Base-by-base conservation (phyloP, 352 stramenopile species). In the Pythium phragmitis region DNA sequence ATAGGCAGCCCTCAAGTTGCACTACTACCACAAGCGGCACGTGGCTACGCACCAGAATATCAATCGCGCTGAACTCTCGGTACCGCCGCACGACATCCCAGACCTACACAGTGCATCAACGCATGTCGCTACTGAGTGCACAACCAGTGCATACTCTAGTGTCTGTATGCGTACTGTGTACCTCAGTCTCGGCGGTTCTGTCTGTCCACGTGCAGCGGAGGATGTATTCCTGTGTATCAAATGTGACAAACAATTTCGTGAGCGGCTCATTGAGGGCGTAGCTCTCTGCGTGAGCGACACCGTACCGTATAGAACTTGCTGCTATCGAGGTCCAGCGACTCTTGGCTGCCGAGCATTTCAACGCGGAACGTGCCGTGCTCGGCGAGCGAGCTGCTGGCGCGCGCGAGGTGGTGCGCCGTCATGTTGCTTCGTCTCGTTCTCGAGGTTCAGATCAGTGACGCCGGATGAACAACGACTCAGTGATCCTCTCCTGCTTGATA, bases 11-110 rank as follows among this genome's bases (percentile, higher is more conserved):
- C 39, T 2, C 17, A 19, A 46, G 9, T 51, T 11, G 11, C 1
- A 39, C 34, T 55, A 23, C 8, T 50, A 14, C 12, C 49, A 46
- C 23, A 8, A 13, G 21, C 9, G 7, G 3, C 11, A 30, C 26
- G 4, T 5, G 26, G 1, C 9, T 13, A 53, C 67, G 57, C 68
- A 94, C 86, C 68, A 95, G 65, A 33, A 95, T 91, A 68, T 95
- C 86, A 33, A 95, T 83, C 2, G 86, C 86, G 41, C 84, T 91
- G 55, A 95, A 95, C 67, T 95, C 86, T 28, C 86, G 82, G 60
- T 95, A 95, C 45, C 86, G 81, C 14, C 83, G 86, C 23, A 89
- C 79, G 37, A 92, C 76, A 53, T 95, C 82, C 86, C 86, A 95
- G 11, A 87, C 86, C 85, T 94, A 54, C 26, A 23, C 28, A 45